Evolutionary conservation across 345 rosid genomes (phyloP).

Genomic region (Hirschfeldia incana): DNA sequence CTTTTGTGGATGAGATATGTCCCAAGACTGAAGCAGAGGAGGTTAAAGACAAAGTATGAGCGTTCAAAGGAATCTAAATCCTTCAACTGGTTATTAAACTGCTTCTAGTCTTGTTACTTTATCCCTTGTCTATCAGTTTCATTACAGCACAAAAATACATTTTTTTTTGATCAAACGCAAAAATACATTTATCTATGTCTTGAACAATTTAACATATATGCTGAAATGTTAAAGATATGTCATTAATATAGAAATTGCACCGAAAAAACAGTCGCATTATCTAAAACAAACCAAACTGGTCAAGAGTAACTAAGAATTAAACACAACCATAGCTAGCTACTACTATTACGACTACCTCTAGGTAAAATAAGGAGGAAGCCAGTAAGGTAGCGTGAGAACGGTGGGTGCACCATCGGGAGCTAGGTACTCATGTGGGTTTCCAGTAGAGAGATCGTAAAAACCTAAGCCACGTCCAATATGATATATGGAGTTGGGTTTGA

Average conservation of each 20-base stretch:
- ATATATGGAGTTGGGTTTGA: constrained; percentile 10
- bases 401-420: not conserved
- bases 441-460: not conserved
- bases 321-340: not conserved
- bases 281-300: not conserved
- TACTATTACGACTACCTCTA: not conserved
- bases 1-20: constrained; percentile 48
- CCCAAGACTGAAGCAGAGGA: too few species aligned
- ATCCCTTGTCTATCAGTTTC: too few species aligned
- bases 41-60: too few species aligned
- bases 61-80: too few species aligned
- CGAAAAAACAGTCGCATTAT: not conserved
- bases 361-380: constrained; percentile 14
- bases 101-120: too few species aligned
- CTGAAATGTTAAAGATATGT: too few species aligned
- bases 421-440: not conserved
- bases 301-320: not conserved
- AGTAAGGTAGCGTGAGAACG: not conserved
- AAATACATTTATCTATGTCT: too few species aligned
- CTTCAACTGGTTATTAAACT: too few species aligned
- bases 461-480: constrained; percentile 6
- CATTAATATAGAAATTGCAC: too few species aligned
- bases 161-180: too few species aligned
- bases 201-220: too few species aligned
- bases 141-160: too few species aligned